Percentiles rank a stretch among this genome's conserved stretches.
These are phyloP conservation scores for Tolypocladium paradoxum DNA, from an alignment of 2,329 filamentous ascomycete genomes.

Conservation along the genomic window DNA sequence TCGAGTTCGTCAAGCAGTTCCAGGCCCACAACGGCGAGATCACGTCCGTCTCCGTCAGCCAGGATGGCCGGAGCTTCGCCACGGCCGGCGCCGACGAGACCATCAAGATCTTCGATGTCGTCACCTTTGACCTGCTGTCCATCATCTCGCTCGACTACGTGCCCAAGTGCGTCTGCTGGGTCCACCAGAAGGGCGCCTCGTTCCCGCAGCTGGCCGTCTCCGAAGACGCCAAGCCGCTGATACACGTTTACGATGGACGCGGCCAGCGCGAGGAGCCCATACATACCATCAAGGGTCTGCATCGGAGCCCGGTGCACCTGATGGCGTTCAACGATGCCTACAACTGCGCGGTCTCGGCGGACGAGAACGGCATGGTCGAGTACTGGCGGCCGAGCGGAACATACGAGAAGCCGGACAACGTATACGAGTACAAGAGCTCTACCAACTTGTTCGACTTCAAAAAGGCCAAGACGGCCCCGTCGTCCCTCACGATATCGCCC, in stretches of 20 bases:
- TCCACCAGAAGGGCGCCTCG: constrained; percentile 80
- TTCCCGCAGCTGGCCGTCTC: constrained; percentile 78
- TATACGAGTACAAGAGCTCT: constrained; percentile 87
- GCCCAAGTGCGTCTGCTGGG: constrained; percentile 80
- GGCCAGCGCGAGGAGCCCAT: constrained; percentile 69
- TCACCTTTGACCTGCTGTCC: constrained; percentile 78
- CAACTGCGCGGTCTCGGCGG: constrained; percentile 84
- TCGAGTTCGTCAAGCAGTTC: constrained; percentile 99
- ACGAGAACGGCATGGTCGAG: constrained; percentile 87
- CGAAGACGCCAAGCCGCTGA: constrained; percentile 58
- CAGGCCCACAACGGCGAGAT: constrained; percentile 82
- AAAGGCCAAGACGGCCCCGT: constrained; percentile 78
- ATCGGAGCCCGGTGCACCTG: constrained; percentile 67
- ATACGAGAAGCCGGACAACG: constrained; percentile 84
- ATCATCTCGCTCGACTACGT: constrained; percentile 69
- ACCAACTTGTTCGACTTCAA: constrained; percentile 97
- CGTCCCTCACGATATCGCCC: constrained; percentile 75
- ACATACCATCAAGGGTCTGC: constrained; percentile 69
- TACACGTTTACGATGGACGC: constrained; percentile 80
- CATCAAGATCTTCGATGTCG: constrained; percentile 70
- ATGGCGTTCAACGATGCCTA: constrained; percentile 85
- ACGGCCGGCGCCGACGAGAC: constrained; percentile 71
- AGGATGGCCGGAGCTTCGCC: constrained; percentile 87
- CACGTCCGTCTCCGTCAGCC: constrained; percentile 70
- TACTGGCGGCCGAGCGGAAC: constrained; percentile 79